Percentiles rank a stretch among this genome's conserved stretches.
phyloP scores from a whole-genome alignment of 371 early-diverging fungal species.

The Racocetra persica region DNA sequence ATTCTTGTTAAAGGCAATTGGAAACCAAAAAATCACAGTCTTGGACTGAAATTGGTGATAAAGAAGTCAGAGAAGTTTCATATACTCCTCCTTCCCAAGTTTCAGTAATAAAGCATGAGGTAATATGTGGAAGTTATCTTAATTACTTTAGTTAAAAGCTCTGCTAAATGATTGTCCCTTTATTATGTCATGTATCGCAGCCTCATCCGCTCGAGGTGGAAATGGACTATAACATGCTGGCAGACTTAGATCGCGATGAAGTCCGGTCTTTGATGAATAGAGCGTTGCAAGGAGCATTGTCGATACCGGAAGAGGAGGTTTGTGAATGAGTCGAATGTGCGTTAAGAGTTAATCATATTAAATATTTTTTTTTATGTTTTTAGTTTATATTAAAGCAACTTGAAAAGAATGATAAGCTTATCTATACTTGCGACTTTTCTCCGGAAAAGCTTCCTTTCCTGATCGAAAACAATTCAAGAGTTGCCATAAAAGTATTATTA shows the following conservation, averaged over 20 bases:
- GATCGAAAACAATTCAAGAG: slow-evolving; percentile 32
- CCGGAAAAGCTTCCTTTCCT: slow-evolving; percentile 37
- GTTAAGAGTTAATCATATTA: neutral
- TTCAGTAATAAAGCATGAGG: slow-evolving; percentile 16
- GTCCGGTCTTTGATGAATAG: slow-evolving; percentile 22
- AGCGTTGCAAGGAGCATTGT: slow-evolving; percentile 32
- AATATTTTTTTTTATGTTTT: neutral
- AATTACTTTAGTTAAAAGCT: neutral
- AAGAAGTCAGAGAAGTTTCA: neutral
- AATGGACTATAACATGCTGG: slow-evolving; percentile 25
- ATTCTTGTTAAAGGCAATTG: neutral
- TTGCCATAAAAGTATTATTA: slow-evolving; percentile 34
- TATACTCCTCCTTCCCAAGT: neutral
- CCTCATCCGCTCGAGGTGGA: neutral
- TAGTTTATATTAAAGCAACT: slow-evolving; percentile 31
- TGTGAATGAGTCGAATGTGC: neutral
- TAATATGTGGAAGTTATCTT: neutral
- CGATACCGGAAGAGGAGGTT: slow-evolving; percentile 38
- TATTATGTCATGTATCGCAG: neutral
- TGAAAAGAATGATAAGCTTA: slow-evolving; percentile 22
- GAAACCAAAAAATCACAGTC: neutral
- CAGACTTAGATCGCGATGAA: slow-evolving; percentile 23
- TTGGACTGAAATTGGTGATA: neutral
- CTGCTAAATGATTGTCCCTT: neutral
- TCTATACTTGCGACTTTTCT: slow-evolving; percentile 23